Percentiles rank a stretch among this genome's conserved stretches.
phyloP scores from a whole-genome alignment of 1,284 basidiomycete genomes.

The Termitomyces sp. region DNA sequence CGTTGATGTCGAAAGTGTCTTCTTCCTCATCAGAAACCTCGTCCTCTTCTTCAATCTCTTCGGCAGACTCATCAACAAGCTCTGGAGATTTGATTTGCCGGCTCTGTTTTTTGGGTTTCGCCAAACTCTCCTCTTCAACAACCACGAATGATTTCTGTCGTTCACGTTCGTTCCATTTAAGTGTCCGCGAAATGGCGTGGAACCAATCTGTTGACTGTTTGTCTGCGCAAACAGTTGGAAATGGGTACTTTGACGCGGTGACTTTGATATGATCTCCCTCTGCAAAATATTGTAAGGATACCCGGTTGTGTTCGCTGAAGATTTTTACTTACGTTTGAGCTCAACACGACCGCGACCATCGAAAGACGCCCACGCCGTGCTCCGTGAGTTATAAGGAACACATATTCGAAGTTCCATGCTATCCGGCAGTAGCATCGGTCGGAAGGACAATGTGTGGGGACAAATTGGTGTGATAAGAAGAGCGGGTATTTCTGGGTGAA shows the following conservation, averaged over 20 bases:
- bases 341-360: conserved; percentile 97
- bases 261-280: conserved; percentile 99
- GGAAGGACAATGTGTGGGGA: conserved; percentile 97
- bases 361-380: conserved; percentile 98
- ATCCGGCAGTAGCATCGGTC: conserved; percentile 97
- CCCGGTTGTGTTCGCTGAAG: background rate
- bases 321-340: conserved; percentile 72
- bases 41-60: conserved; percentile 45
- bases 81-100: conserved; percentile 16
- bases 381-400: conserved; percentile 96
- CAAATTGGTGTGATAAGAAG: conserved; percentile 97
- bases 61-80: conserved; percentile 28
- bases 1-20: conserved; percentile 88
- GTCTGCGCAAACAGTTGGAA: conserved; percentile 97
- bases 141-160: conserved; percentile 96
- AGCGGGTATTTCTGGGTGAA: conserved; percentile 97
- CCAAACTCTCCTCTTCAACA: conserved; percentile 85
- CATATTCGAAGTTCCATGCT: conserved; percentile 98
- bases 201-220: conserved; percentile 99
- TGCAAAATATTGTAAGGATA: conserved; percentile 29
- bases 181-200: conserved; percentile 89
- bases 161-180: conserved; percentile 98
- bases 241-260: conserved; percentile 95
- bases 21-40: conserved; percentile 43
- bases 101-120: conserved; percentile 36